Evolutionary conservation across 768 basidiomycete species (phyloP).

Genomic region (Suillus decipiens): DNA sequence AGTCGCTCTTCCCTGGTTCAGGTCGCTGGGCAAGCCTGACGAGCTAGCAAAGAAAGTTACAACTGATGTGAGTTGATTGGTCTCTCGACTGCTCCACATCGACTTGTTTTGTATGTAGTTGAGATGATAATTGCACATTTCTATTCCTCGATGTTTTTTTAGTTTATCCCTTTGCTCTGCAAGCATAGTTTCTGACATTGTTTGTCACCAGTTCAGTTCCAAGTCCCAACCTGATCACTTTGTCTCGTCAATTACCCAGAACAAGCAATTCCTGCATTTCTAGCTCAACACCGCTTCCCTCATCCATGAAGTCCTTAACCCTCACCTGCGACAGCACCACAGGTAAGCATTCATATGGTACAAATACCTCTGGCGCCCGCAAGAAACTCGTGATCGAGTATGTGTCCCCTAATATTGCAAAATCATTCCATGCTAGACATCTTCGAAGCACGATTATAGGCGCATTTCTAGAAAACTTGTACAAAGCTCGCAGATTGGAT

Average conservation of each 20-base stretch:
- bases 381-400: slow-evolving; percentile 90
- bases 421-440: no score
- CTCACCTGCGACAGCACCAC: slow-evolving; percentile 65
- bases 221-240: slow-evolving; percentile 79
- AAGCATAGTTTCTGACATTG: not conserved
- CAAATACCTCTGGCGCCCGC: slow-evolving; percentile 72
- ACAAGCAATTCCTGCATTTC: slow-evolving; percentile 85
- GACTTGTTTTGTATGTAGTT: no score
- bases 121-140: no score
- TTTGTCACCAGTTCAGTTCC: slow-evolving; percentile 65
- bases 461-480: no score
- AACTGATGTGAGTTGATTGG: slow-evolving; percentile 56
- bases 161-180: no score
- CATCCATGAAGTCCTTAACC: slow-evolving; percentile 61
- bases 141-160: no score
- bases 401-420: no score
- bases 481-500: no score
- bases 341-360: slow-evolving; percentile 75
- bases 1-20: slow-evolving; percentile 89
- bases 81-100: not conserved
- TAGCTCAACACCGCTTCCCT: slow-evolving; percentile 66
- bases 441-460: no score
- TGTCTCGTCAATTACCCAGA: slow-evolving; percentile 66
- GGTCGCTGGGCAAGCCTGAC: slow-evolving; percentile 80
- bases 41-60: slow-evolving; percentile 74